A percentile compares a stretch with the other conserved stretches of the same genome.
These are phyloP conservation scores for Rhodofomes roseus DNA, from an alignment of 1,284 basidiomycete species.

Conservation along the genomic window DNA sequence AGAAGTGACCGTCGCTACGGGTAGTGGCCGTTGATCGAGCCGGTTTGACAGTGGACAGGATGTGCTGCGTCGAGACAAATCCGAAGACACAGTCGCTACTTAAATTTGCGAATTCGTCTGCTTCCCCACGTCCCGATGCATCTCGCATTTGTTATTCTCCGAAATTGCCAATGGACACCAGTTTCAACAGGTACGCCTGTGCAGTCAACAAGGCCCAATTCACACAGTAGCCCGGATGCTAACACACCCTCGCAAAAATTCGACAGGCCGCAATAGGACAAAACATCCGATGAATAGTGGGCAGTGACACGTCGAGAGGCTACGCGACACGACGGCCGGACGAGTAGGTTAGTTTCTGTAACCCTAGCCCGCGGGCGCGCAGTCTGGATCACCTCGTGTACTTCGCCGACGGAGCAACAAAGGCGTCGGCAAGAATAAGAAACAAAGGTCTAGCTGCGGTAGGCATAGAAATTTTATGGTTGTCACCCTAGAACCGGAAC, in stretches of 20 bases:
- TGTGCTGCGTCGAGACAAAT: not conserved
- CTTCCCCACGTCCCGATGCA: constrained; percentile 1
- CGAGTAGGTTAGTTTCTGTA: not conserved
- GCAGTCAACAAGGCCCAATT: too few relatives aligned
- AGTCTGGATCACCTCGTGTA: not conserved
- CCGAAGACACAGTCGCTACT: not conserved
- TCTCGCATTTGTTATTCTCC: constrained; percentile 1
- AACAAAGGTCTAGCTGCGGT: not conserved
- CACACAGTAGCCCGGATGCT: too few relatives aligned
- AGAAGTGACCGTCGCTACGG: not conserved
- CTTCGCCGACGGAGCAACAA: not conserved
- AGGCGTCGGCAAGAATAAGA: not conserved
- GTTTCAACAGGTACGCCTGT: not conserved
- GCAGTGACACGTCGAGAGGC: not conserved
- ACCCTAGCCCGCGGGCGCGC: not conserved
- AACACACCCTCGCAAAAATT: not conserved
- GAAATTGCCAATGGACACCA: not conserved
- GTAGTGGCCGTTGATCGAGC: not conserved
- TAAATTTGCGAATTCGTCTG: not conserved
- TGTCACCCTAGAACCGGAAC: not conserved
- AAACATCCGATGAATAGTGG: not conserved
- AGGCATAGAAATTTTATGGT: not conserved
- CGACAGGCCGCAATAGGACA: not conserved
- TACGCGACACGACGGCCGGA: not conserved
- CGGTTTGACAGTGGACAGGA: not conserved